These are phyloP conservation scores for Neonectria hederae DNA, from an alignment of 2,329 filamentous ascomycete genomes.

Conservation along the genomic window DNA sequence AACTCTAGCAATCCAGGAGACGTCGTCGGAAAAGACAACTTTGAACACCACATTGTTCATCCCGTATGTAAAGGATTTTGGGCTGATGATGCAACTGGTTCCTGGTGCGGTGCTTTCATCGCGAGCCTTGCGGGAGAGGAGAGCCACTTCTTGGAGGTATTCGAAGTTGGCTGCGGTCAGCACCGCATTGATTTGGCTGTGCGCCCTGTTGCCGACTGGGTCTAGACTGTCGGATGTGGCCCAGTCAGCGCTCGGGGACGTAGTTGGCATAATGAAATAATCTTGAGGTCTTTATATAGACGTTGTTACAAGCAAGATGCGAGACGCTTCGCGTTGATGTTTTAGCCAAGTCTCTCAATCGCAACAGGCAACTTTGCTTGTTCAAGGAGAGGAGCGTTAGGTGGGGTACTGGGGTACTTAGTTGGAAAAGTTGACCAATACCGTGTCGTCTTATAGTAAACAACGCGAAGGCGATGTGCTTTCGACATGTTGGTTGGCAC, in stretches of 20 bases:
- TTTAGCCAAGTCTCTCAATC: not conserved
- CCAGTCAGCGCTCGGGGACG: not conserved
- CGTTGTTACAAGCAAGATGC: not conserved
- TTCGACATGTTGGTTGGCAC: too few relatives aligned
- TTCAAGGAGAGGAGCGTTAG: too few relatives aligned
- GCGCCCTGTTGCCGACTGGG: not conserved
- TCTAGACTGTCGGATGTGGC: not conserved
- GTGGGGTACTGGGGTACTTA: too few relatives aligned
- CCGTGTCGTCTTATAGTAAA: too few relatives aligned
- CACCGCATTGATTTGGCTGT: not conserved
- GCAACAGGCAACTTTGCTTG: too few relatives aligned
- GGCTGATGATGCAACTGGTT: conserved; percentile 23
- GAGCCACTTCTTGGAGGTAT: conserved; percentile 17
- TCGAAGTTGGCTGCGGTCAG: conserved; percentile 15
- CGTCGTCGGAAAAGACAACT: conserved; percentile 40
- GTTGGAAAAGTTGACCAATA: too few relatives aligned
- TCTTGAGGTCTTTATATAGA: not conserved
- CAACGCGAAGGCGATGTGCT: too few relatives aligned
- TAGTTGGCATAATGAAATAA: not conserved
- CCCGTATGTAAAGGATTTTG: conserved; percentile 31
- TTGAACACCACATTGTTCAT: conserved; percentile 41
- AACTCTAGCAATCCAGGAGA: conserved; percentile 41
- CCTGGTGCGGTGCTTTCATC: conserved; percentile 13
- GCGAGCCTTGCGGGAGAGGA: conserved; percentile 10
- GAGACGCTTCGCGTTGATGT: not conserved